phyloP scores from a whole-genome alignment of 1,284 basidiomycete species.

The Sporisorium exsertum region DNA sequence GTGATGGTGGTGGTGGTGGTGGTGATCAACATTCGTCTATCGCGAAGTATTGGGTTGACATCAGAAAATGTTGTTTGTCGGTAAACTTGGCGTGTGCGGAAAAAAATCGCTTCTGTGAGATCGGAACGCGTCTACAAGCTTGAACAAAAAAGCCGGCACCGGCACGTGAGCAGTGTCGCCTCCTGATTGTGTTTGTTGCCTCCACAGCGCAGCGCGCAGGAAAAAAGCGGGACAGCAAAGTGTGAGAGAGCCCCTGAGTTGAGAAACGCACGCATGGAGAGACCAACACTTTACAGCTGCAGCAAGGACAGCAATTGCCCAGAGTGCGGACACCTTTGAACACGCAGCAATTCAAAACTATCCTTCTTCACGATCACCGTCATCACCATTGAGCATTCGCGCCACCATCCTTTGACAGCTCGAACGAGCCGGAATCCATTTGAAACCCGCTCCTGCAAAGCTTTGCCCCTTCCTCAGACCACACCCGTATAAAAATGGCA shows the following conservation, averaged over 20 bases:
- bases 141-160: background rate
- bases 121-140: background rate
- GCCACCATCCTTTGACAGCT: background rate
- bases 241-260: conserved; percentile 20
- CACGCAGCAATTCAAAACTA: too few species aligned
- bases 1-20: background rate
- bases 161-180: conserved; percentile 21
- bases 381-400: background rate
- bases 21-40: background rate
- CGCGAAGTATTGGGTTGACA: background rate
- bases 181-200: background rate
- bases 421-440: too few species aligned
- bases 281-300: conserved; percentile 31
- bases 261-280: conserved; percentile 7
- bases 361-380: background rate
- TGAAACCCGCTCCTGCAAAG: too few species aligned
- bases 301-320: background rate
- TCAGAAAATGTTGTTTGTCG: background rate
- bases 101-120: background rate
- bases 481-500: conserved; percentile 12
- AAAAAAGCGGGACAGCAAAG: background rate
- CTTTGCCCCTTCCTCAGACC: too few species aligned
- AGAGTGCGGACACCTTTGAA: too few species aligned
- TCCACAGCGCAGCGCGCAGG: background rate
- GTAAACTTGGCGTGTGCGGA: conserved; percentile 7